A percentile compares a stretch with the other conserved stretches of the same genome.
Evolutionary conservation across 2,329 filamentous ascomycete genomes (phyloP).

Genomic region (Madurella mycetomatis): DNA sequence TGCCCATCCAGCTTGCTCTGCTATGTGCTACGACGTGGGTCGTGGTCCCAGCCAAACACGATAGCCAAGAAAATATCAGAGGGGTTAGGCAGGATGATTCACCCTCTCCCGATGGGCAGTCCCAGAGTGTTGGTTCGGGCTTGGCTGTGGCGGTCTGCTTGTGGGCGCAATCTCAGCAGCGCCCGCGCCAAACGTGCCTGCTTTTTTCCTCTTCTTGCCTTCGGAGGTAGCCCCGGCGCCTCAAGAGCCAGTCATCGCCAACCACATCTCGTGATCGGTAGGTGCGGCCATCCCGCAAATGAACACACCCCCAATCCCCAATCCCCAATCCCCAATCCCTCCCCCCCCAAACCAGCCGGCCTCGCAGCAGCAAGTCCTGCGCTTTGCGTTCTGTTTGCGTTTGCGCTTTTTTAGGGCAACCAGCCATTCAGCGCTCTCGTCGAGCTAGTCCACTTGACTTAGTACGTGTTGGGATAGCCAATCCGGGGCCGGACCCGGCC

Average conservation of each 20-base stretch:
- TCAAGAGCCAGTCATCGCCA: constrained; percentile 11
- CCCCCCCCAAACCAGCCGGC: too few relatives aligned
- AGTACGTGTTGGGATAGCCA: background rate
- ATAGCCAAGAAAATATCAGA: too few relatives aligned
- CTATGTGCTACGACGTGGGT: too few relatives aligned
- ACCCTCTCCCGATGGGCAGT: too few relatives aligned
- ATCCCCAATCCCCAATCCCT: too few relatives aligned
- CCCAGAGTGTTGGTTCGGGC: background rate
- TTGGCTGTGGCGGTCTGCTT: background rate
- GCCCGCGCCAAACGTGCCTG: background rate
- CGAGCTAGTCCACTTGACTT: background rate
- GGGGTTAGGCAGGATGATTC: too few relatives aligned
- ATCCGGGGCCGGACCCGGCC: background rate
- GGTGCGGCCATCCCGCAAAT: background rate
- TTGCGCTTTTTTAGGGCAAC: background rate
- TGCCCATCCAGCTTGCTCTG: too few relatives aligned
- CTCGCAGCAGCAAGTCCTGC: background rate
- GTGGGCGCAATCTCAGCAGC: background rate
- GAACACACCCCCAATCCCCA: too few relatives aligned
- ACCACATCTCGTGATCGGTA: constrained; percentile 9
- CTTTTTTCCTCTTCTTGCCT: background rate
- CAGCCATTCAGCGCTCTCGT: background rate
- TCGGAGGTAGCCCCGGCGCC: constrained; percentile 1
- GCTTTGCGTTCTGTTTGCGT: background rate
- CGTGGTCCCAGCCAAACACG: too few relatives aligned